A percentile compares a stretch with the other conserved stretches of the same genome.
These are phyloP conservation scores for Marasmius sp. DNA, from an alignment of 1,284 basidiomycete genomes.

Conservation along the genomic window DNA sequence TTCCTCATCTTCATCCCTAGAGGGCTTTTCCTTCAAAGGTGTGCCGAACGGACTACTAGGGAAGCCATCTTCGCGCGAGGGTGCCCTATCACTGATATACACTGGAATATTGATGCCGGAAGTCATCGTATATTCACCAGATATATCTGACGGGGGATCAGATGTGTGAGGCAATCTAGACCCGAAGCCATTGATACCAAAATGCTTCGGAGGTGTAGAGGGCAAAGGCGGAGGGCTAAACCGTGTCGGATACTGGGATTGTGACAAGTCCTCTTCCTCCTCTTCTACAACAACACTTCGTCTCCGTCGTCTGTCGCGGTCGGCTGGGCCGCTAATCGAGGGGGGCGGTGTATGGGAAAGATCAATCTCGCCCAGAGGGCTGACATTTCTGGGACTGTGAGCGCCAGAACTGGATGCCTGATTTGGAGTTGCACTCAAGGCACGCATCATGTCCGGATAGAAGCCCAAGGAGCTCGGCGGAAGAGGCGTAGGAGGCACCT, in stretches of 20 bases:
- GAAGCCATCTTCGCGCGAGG: slow-evolving; percentile 56
- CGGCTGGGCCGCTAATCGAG: slow-evolving; percentile 13
- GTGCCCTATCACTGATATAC: slow-evolving; percentile 42
- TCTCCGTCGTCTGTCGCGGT: slow-evolving; percentile 39
- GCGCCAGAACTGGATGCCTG: slow-evolving; percentile 31
- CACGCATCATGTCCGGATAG: slow-evolving; percentile 32
- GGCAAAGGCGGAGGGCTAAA: slow-evolving; percentile 27
- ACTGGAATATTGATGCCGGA: slow-evolving; percentile 44
- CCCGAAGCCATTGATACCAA: slow-evolving; percentile 23
- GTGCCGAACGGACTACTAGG: slow-evolving; percentile 73
- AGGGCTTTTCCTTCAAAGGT: slow-evolving; percentile 59
- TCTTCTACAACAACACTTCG: slow-evolving; percentile 73
- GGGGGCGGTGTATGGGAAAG: slow-evolving; percentile 20
- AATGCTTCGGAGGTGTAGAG: slow-evolving; percentile 30
- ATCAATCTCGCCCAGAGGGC: slow-evolving; percentile 3
- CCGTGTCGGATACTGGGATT: slow-evolving; percentile 31
- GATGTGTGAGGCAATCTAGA: slow-evolving; percentile 47
- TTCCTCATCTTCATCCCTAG: slow-evolving; percentile 61
- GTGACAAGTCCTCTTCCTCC: slow-evolving; percentile 48
- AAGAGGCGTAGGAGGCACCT: slow-evolving; percentile 51
- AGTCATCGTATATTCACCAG: slow-evolving; percentile 41
- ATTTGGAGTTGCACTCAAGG: slow-evolving; percentile 40
- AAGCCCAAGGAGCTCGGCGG: slow-evolving; percentile 35
- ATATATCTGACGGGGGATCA: slow-evolving; percentile 47
- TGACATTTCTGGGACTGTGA: slow-evolving; percentile 12